Conservation (phyloP, 169 alveolate genomes). For the Amoebophrya sp. region DNA sequence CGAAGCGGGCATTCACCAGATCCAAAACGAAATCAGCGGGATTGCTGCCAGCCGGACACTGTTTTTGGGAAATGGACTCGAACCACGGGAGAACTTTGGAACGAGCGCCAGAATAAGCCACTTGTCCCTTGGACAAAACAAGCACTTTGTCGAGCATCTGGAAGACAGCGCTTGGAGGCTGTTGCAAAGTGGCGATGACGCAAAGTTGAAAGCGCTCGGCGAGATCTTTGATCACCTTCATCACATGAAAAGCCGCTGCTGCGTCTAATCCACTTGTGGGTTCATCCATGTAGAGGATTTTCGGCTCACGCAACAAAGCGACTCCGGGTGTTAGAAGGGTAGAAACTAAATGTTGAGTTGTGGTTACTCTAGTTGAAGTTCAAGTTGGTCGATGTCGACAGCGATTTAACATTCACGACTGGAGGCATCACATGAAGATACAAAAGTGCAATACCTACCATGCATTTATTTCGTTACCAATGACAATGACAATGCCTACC, state of each 20-base stretch:
- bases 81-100: not conserved
- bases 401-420: too few relatives aligned
- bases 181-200: slow-evolving; percentile 57
- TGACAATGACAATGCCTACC: too few relatives aligned
- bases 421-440: too few relatives aligned
- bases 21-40: not conserved
- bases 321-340: too few relatives aligned
- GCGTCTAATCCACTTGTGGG: slow-evolving; percentile 85
- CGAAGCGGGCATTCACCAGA: not conserved
- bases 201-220: slow-evolving; percentile 42
- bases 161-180: slow-evolving; percentile 65
- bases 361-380: too few relatives aligned
- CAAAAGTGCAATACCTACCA: too few relatives aligned
- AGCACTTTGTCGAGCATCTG: slow-evolving; percentile 60
- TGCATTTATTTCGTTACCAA: too few relatives aligned
- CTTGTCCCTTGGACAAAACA: slow-evolving; percentile 56
- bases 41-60: not conserved
- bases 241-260: slow-evolving; percentile 63
- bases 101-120: not conserved
- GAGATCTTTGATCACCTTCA: slow-evolving; percentile 58
- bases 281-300: slow-evolving; percentile 71
- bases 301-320: slow-evolving; percentile 73
- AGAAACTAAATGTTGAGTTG: too few relatives aligned
- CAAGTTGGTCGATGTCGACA: too few relatives aligned
- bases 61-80: not conserved